phyloP scores from a whole-genome alignment of 2,329 filamentous ascomycete genomes.

The Leptographium procerum region DNA sequence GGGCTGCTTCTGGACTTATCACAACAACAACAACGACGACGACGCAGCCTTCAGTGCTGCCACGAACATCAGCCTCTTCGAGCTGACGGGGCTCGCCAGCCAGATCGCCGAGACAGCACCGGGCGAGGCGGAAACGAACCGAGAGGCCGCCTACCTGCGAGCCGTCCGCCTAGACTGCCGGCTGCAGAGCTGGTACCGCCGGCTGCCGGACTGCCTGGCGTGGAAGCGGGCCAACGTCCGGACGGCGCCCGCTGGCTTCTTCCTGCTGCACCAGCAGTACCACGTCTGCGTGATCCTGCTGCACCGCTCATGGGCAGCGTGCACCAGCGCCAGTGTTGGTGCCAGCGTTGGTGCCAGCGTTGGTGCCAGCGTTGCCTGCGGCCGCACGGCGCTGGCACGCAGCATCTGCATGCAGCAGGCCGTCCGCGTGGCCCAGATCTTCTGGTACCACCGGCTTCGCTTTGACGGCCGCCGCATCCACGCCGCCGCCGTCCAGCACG shows the following conservation, averaged over 20 bases:
- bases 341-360: background rate
- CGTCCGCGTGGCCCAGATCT: conserved; percentile 39
- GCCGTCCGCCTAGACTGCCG: conserved; percentile 40
- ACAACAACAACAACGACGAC: too few species aligned
- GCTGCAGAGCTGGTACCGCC: conserved; percentile 41
- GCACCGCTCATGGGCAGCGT: conserved; percentile 38
- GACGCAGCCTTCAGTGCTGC: too few species aligned
- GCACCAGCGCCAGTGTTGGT: background rate
- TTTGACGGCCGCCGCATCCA: conserved; percentile 40
- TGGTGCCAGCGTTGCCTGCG: conserved; percentile 24
- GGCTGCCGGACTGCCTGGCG: conserved; percentile 33
- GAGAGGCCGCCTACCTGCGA: conserved; percentile 35
- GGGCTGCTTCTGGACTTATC: conserved; percentile 38
- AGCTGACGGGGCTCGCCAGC: conserved; percentile 44
- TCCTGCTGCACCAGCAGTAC: conserved; percentile 44
- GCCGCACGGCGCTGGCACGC: conserved; percentile 33
- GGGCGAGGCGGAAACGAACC: conserved; percentile 27
- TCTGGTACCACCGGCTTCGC: conserved; percentile 41
- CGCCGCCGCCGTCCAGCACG: conserved; percentile 39
- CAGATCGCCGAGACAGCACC: conserved; percentile 32
- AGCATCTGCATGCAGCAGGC: conserved; percentile 44
- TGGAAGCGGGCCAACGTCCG: conserved; percentile 41
- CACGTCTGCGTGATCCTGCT: conserved; percentile 40
- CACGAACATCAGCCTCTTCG: conserved; percentile 36
- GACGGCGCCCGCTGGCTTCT: conserved; percentile 37